These are phyloP conservation scores for Colletotrichum liaoningense DNA, from an alignment of 2,329 filamentous ascomycete genomes.

Conservation along the genomic window DNA sequence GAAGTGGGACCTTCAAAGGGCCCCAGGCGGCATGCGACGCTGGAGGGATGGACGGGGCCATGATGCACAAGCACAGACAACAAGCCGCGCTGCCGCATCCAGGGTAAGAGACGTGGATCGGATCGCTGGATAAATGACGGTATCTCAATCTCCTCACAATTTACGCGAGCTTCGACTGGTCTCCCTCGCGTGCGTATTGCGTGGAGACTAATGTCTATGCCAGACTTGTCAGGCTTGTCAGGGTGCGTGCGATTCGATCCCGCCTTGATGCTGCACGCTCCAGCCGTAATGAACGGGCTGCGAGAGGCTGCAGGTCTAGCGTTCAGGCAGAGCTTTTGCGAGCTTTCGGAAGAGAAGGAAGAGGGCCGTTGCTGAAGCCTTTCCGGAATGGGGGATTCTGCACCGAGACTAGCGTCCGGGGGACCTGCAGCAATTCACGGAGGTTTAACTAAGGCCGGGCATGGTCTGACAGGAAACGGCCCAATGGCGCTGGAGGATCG, in stretches of 20 bases:
- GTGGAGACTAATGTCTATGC: background rate
- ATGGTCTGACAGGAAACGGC: slow-evolving; percentile 23
- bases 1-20: background rate
- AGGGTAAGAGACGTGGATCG: background rate
- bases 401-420: slow-evolving; percentile 12
- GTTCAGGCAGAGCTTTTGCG: background rate
- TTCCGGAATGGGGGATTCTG: slow-evolving; percentile 13
- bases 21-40: slow-evolving; percentile 17
- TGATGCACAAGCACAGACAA: slow-evolving; percentile 23
- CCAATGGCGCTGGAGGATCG: background rate
- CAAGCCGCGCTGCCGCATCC: slow-evolving; percentile 7
- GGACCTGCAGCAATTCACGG: slow-evolving; percentile 23
- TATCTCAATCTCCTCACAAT: slow-evolving; percentile 6
- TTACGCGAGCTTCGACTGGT: slow-evolving; percentile 1
- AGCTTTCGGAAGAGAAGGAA: background rate
- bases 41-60: slow-evolving; percentile 20
- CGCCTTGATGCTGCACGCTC: background rate
- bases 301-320: background rate
- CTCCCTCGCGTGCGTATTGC: background rate
- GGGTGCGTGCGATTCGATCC: background rate
- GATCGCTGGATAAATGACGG: background rate
- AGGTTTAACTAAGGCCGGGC: slow-evolving; percentile 11
- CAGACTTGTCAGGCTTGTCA: background rate
- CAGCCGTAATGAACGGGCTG: background rate
- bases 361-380: background rate